These are phyloP conservation scores for Ottelia alismoides DNA, from an alignment of 106 monocot genomes.

Conservation along the genomic window DNA sequence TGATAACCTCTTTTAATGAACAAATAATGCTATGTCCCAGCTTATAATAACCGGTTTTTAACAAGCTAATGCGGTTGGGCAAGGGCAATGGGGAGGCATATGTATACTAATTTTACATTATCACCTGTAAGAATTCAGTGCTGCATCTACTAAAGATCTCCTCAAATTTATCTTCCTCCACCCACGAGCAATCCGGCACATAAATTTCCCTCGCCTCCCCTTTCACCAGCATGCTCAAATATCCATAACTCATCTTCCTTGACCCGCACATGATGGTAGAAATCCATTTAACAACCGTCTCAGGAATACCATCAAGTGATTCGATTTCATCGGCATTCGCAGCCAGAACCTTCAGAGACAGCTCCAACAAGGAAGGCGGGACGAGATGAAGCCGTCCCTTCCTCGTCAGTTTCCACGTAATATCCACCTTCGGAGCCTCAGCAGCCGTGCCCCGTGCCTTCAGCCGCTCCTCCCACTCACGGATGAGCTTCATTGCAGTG, in stretches of 20 bases:
- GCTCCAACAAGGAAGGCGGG: constrained; percentile 22
- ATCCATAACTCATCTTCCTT: constrained; percentile 46
- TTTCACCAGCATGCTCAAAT: constrained; percentile 31
- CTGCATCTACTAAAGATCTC: constrained; percentile 25
- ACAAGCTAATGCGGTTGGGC: neutral
- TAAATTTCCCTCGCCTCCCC: constrained; percentile 29
- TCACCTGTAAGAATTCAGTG: constrained; percentile 39
- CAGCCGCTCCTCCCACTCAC: constrained; percentile 20
- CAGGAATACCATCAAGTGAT: constrained; percentile 47
- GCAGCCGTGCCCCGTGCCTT: constrained; percentile 5
- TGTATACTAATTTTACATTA: neutral
- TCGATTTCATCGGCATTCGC: constrained; percentile 43
- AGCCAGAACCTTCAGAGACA: constrained; percentile 30
- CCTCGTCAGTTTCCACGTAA: constrained; percentile 30
- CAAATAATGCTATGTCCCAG: too few species aligned
- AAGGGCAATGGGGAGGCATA: neutral
- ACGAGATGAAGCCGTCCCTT: too few species aligned
- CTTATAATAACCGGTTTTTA: too few species aligned
- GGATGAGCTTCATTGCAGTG: constrained; percentile 45
- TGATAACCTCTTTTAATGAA: too few species aligned
- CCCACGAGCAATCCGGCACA: constrained; percentile 67
- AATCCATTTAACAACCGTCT: constrained; percentile 26
- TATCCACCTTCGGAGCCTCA: constrained; percentile 6
- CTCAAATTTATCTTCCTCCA: constrained; percentile 37
- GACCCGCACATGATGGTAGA: constrained; percentile 21